Conservation (phyloP, 768 basidiomycete species). For the Lactifluus piperatus region DNA sequence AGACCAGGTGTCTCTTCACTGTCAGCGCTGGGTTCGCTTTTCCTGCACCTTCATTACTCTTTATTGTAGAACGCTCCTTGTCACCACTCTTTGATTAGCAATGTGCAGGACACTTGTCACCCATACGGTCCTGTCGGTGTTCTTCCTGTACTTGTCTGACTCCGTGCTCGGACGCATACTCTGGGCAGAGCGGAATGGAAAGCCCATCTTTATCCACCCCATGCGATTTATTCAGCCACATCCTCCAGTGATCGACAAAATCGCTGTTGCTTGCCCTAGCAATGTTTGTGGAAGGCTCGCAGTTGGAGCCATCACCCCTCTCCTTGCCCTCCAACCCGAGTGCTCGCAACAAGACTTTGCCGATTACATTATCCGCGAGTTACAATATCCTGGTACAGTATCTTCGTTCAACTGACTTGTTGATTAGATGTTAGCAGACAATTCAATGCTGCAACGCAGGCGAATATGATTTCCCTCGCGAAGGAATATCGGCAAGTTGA, state of each 20-base stretch:
- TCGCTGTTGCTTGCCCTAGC: conserved; percentile 40
- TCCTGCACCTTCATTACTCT: conserved; percentile 22
- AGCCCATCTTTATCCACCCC: conserved; percentile 39
- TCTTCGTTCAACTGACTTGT: neutral
- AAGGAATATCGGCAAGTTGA: conserved; percentile 45
- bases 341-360: conserved; percentile 52
- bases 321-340: conserved; percentile 43
- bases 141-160: conserved; percentile 9
- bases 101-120: conserved; percentile 18
- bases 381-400: neutral
- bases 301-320: conserved; percentile 41
- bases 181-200: conserved; percentile 42
- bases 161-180: conserved; percentile 31
- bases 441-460: conserved; percentile 42
- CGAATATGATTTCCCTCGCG: conserved; percentile 45
- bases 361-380: conserved; percentile 46
- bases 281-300: conserved; percentile 41
- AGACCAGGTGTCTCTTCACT: conserved; percentile 39
- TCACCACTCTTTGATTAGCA: neutral
- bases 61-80: neutral
- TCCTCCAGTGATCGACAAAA: conserved; percentile 37
- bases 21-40: conserved; percentile 22
- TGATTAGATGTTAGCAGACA: conserved; percentile 41
- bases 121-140: conserved; percentile 21
- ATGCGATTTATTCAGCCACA: conserved; percentile 47